These are phyloP conservation scores for Didymella keratinophila DNA, from an alignment of 2,329 filamentous ascomycete species.

Conservation along the genomic window DNA sequence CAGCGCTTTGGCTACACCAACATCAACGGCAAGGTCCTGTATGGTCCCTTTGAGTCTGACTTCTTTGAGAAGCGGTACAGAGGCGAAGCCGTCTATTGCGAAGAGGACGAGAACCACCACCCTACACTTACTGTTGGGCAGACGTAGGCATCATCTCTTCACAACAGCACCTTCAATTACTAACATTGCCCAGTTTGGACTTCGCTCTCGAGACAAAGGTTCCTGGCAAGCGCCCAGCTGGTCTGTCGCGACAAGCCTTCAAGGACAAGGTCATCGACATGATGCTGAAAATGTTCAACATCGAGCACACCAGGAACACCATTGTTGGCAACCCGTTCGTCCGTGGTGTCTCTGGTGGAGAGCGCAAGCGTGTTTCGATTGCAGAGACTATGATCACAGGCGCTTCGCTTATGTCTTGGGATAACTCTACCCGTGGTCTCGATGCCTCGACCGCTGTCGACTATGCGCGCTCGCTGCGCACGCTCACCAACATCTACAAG, in stretches of 20 bases:
- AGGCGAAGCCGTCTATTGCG: constrained; percentile 85
- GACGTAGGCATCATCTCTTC: constrained; percentile 55
- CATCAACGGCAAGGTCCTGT: constrained; percentile 74
- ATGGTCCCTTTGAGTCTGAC: constrained; percentile 75
- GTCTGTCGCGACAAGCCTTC: constrained; percentile 75
- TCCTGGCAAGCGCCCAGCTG: constrained; percentile 78
- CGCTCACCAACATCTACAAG: constrained; percentile 81
- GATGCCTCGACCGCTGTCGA: constrained; percentile 60
- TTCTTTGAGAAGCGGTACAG: constrained; percentile 76
- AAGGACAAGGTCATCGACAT: constrained; percentile 77
- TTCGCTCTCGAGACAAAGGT: constrained; percentile 88
- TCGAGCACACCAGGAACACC: constrained; percentile 85
- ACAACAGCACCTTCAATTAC: too few species aligned
- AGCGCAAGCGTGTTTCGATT: constrained; percentile 82
- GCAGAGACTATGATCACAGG: constrained; percentile 82
- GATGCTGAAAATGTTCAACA: constrained; percentile 91
- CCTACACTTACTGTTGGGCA: constrained; percentile 87
- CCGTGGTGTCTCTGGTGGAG: constrained; percentile 78
- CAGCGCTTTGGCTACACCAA: constrained; percentile 67
- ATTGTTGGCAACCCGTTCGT: constrained; percentile 84
- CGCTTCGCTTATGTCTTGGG: constrained; percentile 73
- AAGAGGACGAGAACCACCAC: constrained; percentile 86
- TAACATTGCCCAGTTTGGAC: constrained; percentile 56
- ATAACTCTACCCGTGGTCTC: constrained; percentile 58
- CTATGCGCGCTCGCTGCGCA: constrained; percentile 57